Percentiles rank a stretch among this genome's conserved stretches.
phyloP scores from a whole-genome alignment of 768 basidiomycete genomes.

The Termitomyces sp. region DNA sequence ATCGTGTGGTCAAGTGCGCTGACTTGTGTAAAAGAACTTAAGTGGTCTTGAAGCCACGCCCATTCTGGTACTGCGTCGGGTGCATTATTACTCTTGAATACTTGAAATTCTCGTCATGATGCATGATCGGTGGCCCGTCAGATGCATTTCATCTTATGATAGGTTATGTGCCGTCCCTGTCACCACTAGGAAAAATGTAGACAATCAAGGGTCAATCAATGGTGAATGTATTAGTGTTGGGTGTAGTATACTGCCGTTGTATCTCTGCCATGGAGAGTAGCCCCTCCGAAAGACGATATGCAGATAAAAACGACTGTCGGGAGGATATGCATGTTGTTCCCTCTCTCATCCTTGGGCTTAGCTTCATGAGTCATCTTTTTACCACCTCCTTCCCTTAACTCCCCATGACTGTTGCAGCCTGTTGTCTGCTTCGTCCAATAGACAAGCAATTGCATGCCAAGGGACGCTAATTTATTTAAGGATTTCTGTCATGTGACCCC shows the following conservation, averaged over 20 bases:
- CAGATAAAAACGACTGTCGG: too few relatives aligned
- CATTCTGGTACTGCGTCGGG: background rate
- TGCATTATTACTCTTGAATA: background rate
- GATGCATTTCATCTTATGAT: background rate
- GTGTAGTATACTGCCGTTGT: constrained; percentile 24
- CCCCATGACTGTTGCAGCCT: too few relatives aligned
- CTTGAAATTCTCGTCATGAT: background rate
- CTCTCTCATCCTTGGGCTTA: too few relatives aligned
- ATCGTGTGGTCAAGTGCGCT: background rate
- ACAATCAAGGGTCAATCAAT: constrained; percentile 37
- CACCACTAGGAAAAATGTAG: too few relatives aligned
- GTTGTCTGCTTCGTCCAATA: too few relatives aligned
- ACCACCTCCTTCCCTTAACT: too few relatives aligned
- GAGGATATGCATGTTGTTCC: too few relatives aligned
- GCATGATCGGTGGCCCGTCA: too few relatives aligned
- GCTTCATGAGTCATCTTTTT: too few relatives aligned
- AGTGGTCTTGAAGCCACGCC: background rate
- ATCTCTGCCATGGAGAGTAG: constrained; percentile 37
- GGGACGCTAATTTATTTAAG: too few relatives aligned
- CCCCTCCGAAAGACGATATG: constrained; percentile 24
- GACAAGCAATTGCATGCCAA: too few relatives aligned
- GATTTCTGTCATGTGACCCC: background rate
- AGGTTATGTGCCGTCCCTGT: too few relatives aligned
- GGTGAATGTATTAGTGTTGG: constrained; percentile 18
- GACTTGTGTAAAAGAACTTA: background rate